Evolutionary conservation across 2,329 filamentous ascomycete genomes (phyloP).

Genomic region (Pestalotiopsis fici): DNA sequence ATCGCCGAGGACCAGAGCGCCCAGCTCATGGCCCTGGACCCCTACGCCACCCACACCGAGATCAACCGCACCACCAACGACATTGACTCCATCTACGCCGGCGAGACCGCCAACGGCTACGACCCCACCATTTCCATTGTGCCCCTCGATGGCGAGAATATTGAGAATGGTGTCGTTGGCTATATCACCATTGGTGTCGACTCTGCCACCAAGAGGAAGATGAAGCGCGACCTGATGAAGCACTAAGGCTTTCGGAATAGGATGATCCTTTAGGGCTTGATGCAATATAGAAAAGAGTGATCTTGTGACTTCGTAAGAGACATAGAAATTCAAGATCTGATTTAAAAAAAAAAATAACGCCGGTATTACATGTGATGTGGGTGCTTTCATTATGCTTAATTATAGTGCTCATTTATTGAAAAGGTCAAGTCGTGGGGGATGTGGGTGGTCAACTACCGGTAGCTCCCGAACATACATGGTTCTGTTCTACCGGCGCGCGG

Average conservation of each 20-base stretch:
- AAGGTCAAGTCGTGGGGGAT: too few species aligned
- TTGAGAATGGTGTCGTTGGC: conserved; percentile 34
- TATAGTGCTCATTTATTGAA: too few species aligned
- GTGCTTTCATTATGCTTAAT: background rate
- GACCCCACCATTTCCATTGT: conserved; percentile 31
- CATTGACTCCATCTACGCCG: conserved; percentile 19
- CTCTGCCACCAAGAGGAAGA: conserved; percentile 13
- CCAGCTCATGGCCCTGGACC: conserved; percentile 33
- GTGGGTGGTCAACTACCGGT: too few species aligned
- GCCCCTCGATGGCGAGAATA: conserved; percentile 31
- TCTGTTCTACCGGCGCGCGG: background rate
- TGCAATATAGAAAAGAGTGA: background rate
- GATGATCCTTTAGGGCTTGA: background rate
- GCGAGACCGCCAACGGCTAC: conserved; percentile 22
- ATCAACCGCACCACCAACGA: conserved; percentile 36
- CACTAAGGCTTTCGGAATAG: background rate
- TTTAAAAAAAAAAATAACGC: background rate
- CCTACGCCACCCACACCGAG: conserved; percentile 31
- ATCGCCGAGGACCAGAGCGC: conserved; percentile 17
- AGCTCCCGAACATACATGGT: background rate
- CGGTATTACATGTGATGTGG: background rate
- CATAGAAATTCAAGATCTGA: background rate
- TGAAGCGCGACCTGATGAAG: background rate
- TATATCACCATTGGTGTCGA: conserved; percentile 37
- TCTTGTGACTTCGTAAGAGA: background rate